Base-by-base conservation (phyloP, 2,329 filamentous ascomycete species). In the Ascochyta koolunga region DNA sequence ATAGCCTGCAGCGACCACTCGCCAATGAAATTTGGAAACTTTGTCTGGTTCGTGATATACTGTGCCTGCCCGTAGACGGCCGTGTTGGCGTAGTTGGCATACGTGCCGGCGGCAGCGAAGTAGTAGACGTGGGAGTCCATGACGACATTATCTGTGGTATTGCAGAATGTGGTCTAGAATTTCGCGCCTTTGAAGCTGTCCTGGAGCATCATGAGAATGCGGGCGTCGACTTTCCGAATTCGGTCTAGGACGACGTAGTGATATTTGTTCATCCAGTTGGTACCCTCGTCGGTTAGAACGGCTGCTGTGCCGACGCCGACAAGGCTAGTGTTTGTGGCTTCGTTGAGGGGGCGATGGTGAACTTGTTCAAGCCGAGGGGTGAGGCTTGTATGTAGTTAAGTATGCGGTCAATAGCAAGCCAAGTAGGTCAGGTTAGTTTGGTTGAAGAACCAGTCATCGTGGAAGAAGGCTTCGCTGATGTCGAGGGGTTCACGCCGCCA, bases 281-380 rank as follows among this genome's bases (percentile, higher is more conserved):
- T 59, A 21, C 64, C 70, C 18, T 58, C 57, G 10, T 60, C 56
- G 2, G 69, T 64, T 2, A 76, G 60, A 19, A 62, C 68, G 4
- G 64, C 65, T 2, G 66, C 42, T 2, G 66, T 66, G 25, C 61
- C 72, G 36, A 76, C 74, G 33, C 49, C 60, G 11, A 58, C 47
- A 18, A 74, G 56, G 49, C 70, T 49, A 3, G 31, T 73, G 61
- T 76, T 73, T 13, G 61, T 62, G 3, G 73, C 60, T 41, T 77
- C 73, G 60, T 77, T 77, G 54, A 76, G 66, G 73, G 69, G 2
- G 61, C 64, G 36, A 76, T 58, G 29, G 71, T 72, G 56, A 66
- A 75, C 62, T 67, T 21, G 65, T 45, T 35, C 2, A 45, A 27
- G 4, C 41, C 35, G 2, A 45, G 41, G 4, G 41, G 41, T 2